Base-by-base conservation (phyloP, 768 basidiomycete species). In the Baorangia bicolor region DNA sequence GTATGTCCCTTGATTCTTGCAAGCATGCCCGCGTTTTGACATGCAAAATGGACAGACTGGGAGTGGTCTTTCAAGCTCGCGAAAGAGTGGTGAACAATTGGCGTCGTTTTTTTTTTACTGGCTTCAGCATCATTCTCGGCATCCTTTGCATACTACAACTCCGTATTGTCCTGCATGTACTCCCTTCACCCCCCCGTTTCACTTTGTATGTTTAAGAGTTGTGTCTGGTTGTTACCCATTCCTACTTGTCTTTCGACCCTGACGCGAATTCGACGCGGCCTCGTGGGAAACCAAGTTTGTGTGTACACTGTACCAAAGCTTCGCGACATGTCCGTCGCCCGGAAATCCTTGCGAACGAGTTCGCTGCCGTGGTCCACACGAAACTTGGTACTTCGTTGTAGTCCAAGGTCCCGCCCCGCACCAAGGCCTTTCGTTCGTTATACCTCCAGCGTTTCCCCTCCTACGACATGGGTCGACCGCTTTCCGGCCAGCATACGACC, bases 1-100 rank as follows among this genome's bases (percentile, higher is more conserved):
- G 92, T 91, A 69, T 41, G 85, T 74, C 14, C 13, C 13, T 31
- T 21, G 20, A 28, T n/a, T 43, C n/a, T 40, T 18, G 35, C 20
- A 12, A 16, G 16, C 42, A 42, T 46, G 10, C 16, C 30, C 37
- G 12, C 4, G 9, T 51, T 7, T 41, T 73, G 45, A 71, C 25
- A 21, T 14, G 34, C 8, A 9, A 21, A 23, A 43, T 31, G 48
- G 39, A 33, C 40, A 73, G 71, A 73, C 25, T 73, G 72, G 72
- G 73, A 74, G 6, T 98, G 95, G 95, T 73, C 68, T 25, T 97
- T 98, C 81, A 96, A 93, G 71, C 81, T 98, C 56, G 85, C 79
- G 41, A 96, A 96, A 76, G 93, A 95, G 62, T 98, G 95, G 95
- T 88, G 69, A 78, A 71, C 45, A 43, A 31, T 23, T 41, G 23